Base-by-base conservation (phyloP, 441 rosid species). In the Corymbia citriodora region DNA sequence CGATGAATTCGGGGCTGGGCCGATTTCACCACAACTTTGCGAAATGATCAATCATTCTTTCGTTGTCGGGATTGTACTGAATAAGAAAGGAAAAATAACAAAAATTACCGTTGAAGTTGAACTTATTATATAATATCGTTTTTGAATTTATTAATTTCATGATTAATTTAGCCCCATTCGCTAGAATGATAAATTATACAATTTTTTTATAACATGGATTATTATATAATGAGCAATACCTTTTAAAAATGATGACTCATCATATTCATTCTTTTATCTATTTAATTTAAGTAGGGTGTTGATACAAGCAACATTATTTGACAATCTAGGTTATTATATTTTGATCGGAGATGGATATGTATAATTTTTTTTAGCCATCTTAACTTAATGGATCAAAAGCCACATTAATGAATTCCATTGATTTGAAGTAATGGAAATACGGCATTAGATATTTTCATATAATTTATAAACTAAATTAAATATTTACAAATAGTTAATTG, bases 301-400 rank as follows among this genome's bases (percentile, higher is more conserved):
- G 10, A 59, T 4, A 10, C 29, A 23, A 9, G 25, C 2, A 59
- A 59, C 29, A 59, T 23, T 4, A 59, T 59, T 1, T 23, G 10
- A 59, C 25, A 12, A 23, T 0, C 1, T 23, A 59, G 25, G 25
- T 59, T 59, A 59, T 25, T 59, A 59, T 59, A 59, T 59, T 19
- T 9, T 0, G 0, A 59, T 59, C 0, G 2, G 10, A 59, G 8
- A 23, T 25, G 3, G 65, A 59, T 59, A 59, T 5, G 45, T 40
- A 40, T 40, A 40, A 40, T 40, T 40, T 40, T 40, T 40, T 40
- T 40, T 40, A 40, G 5, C 45, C 45, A 40, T 40, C 45, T 40
- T 40, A 40, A 40, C 45, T 40, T 40, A 40, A 40, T 1, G 45
- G 45, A 40, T 40, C 5, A 40, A 40, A 40, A 40, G 6, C 6